These are phyloP conservation scores for Colletotrichum karsti DNA, from an alignment of 2,329 filamentous ascomycete species.

Conservation along the genomic window DNA sequence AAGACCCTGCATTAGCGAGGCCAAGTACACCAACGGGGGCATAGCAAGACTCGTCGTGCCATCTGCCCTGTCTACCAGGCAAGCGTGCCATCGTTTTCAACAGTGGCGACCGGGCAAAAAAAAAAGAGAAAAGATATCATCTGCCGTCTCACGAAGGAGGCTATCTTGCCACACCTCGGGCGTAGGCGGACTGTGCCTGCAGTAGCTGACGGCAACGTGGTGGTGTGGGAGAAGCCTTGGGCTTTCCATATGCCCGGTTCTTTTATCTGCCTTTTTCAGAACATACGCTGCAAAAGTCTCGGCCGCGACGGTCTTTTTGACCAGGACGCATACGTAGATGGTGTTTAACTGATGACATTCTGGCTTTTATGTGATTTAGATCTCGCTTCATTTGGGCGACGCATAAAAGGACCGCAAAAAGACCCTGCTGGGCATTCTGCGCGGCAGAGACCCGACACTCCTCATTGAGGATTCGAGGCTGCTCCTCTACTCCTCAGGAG, in stretches of 20 bases:
- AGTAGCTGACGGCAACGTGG: background rate
- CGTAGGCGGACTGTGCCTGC: too few relatives aligned
- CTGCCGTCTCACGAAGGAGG: too few relatives aligned
- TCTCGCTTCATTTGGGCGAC: background rate
- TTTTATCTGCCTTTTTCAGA: background rate
- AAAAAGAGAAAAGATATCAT: too few relatives aligned
- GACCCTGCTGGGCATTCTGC: background rate
- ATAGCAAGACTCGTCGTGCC: too few relatives aligned
- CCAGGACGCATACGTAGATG: background rate
- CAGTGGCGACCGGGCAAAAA: too few relatives aligned
- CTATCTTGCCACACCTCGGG: too few relatives aligned
- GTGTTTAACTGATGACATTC: background rate
- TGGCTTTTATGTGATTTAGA: background rate
- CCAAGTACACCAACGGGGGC: too few relatives aligned
- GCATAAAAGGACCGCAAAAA: background rate
- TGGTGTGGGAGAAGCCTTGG: too few relatives aligned
- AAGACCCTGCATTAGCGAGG: slow-evolving; percentile 1
- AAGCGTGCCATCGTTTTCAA: too few relatives aligned
- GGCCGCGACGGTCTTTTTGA: background rate
- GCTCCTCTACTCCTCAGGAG: background rate
- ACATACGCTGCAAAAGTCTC: background rate
- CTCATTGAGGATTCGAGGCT: background rate
- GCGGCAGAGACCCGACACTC: background rate
- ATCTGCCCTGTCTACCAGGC: too few relatives aligned
- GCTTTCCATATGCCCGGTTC: background rate